Conservation (phyloP, 257 asterid genomes). For the Jacaranda mimosifolia region DNA sequence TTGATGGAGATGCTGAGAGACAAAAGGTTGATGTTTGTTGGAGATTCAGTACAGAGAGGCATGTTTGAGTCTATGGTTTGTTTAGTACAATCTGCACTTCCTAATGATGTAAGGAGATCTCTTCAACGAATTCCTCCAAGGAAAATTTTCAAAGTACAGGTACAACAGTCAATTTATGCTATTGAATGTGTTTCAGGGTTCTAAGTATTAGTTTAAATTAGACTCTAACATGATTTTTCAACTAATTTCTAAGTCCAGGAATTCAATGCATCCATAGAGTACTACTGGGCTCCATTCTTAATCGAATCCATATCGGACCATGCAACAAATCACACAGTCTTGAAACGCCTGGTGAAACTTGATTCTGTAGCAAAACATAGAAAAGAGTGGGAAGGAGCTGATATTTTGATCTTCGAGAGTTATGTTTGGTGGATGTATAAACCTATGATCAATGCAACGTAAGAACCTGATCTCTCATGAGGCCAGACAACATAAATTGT, state of each 20-base stretch:
- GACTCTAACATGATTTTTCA: not conserved
- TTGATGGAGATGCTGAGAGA: conserved; percentile 77
- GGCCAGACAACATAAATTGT: too few species aligned
- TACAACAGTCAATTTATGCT: conserved; percentile 12
- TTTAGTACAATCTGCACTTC: conserved; percentile 69
- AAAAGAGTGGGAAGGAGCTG: conserved; percentile 77
- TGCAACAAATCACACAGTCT: conserved; percentile 76
- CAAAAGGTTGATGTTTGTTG: conserved; percentile 88
- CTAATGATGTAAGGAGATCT: conserved; percentile 55
- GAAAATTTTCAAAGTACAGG: conserved; percentile 80
- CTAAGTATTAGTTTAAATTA: too few species aligned
- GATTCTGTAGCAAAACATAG: conserved; percentile 79
- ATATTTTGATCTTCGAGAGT: conserved; percentile 81
- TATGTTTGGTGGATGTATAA: conserved; percentile 98
- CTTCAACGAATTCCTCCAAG: conserved; percentile 75
- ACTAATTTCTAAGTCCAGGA: conserved; percentile 51
- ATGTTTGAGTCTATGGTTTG: conserved; percentile 97
- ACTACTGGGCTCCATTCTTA: conserved; percentile 95
- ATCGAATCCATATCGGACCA: conserved; percentile 90
- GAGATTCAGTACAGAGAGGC: conserved; percentile 92
- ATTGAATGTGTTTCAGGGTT: too few species aligned
- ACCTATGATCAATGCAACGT: conserved; percentile 86
- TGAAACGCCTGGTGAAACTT: conserved; percentile 72
- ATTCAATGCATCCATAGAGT: conserved; percentile 83
- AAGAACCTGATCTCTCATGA: conserved; percentile 19